Evolutionary conservation across 768 basidiomycete genomes (phyloP), one percentile per base, ranked within the genome.

Genomic region (Tremella fuciformis): DNA sequence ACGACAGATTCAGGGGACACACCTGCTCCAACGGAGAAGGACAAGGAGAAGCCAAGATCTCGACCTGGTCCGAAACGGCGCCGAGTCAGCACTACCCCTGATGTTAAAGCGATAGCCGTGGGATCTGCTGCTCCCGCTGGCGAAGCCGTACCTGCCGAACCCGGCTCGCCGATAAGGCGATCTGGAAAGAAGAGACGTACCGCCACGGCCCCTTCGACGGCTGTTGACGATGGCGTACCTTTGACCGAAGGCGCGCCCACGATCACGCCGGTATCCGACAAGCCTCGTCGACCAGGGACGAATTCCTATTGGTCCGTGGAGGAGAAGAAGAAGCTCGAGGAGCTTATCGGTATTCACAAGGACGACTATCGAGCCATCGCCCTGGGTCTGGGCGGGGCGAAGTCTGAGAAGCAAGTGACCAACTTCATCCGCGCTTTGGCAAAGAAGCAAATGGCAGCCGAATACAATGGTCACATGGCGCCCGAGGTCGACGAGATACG

Each of bases 311-410:
- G 87, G 86, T 83, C 84, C 2, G 83, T 83, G 8, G 83, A 84
- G 37, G 88, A 89, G 66, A 85, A 84, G 79, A 59, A 60, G 37
- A 64, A 82, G 47, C 85, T 88, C 67, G 65, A 84, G 48, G 72
- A 79, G 15, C 79, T 88, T 39, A 78, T 88, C 16, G 77, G 79
- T n/a, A 79, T 83, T 58, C 81, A 87, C 71, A 87, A 86, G 37
- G 81, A 82, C 54, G 82, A 89, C 67, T 85, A 85, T 66, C 82
- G 84, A 65, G 81, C 83, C n/a, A 85, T 89, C 51, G 84, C 87
- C 0, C 81, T 84, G 2, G 82, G 82, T 3, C 82, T 89, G 80
- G 84, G 83, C 6, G 71, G 66, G 25, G 26, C 21, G 11, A 79
- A 80, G 67, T 75, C 76, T 0, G 67, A 74, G 25, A 59, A 72